Evolutionary conservation across 345 rosid genomes (phyloP), one percentile per base, ranked within the genome.

Genomic region (Eucalyptus paniculata): DNA sequence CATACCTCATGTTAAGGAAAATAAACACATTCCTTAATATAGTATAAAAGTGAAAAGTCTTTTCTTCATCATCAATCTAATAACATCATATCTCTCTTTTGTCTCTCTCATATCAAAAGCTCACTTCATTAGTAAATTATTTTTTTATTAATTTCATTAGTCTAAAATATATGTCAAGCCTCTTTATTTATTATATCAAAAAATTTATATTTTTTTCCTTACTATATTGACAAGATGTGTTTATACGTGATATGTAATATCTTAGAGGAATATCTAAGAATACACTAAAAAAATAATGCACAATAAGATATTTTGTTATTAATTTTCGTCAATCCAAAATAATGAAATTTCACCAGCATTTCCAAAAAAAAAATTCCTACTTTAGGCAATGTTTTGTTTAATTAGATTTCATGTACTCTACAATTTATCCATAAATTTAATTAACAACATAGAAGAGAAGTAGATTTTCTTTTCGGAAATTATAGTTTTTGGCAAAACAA

Each of bases 191-290:
- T 1, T 28, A 60, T 26, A 60, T 60, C 16, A 3, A 60, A 60
- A 60, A 60, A 3, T 28, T 12, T 28, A 60, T 28, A 60, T 3
- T 60, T 60, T 58, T 60, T 60, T 53, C n/a, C 4, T 60, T 28
- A 60, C 15, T 28, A 60, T 60, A 60, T 60, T 60, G 67, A 30
- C 1, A 0, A 58, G 65, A 58, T 58, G 30, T 10, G 28, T 58
- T 60, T 60, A 28, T 60, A 60, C 0, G 3, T 0, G 6, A 28
- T 0, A 60, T 26, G 67, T 60, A 26, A 60, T 60, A 28, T 28
- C 32, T 60, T 28, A 60, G 32, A 60, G 7, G n/a, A 60, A 28
- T 12, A 60, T 60, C 67, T 60, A 60, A 12, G 0, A 24, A 5
- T 28, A 60, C 67, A 26, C n/a, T 12, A 60, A 60, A 60, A 60